These are phyloP conservation scores for Aspergillus pseudoglaucus DNA, from an alignment of 2,329 filamentous ascomycete species.

Conservation along the genomic window DNA sequence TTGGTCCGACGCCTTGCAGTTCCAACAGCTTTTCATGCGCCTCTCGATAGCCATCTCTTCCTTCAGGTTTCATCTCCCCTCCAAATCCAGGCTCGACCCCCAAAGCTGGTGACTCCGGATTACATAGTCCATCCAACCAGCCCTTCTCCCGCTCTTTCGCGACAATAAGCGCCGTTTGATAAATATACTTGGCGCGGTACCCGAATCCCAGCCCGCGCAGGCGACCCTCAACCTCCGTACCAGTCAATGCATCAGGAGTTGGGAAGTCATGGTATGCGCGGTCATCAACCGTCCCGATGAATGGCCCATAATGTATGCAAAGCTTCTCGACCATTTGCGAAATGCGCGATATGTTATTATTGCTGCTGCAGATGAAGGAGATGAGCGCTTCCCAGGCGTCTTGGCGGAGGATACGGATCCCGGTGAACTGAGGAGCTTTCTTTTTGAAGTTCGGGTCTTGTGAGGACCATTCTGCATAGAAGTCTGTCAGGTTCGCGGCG, in stretches of 20 bases:
- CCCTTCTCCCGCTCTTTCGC: conserved; percentile 57
- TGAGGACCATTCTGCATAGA: conserved; percentile 83
- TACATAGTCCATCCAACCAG: conserved; percentile 74
- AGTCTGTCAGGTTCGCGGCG: conserved; percentile 61
- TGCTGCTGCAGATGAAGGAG: conserved; percentile 96
- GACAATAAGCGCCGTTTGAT: conserved; percentile 73
- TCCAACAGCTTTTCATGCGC: conserved; percentile 75
- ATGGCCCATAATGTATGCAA: conserved; percentile 74
- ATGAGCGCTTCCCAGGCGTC: conserved; percentile 94
- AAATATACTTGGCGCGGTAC: conserved; percentile 88
- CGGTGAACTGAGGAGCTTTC: conserved; percentile 78
- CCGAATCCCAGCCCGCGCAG: conserved; percentile 84
- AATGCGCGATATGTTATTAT: conserved; percentile 95
- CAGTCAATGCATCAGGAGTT: conserved; percentile 63
- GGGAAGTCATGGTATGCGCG: conserved; percentile 85
- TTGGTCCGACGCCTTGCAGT: conserved; percentile 86
- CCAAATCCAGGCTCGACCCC: conserved; percentile 40
- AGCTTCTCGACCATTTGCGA: conserved; percentile 95
- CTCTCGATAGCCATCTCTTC: conserved; percentile 62
- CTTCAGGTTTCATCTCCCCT: conserved; percentile 44
- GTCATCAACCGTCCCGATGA: conserved; percentile 64
- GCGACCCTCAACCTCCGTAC: conserved; percentile 67
- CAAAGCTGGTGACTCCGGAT: conserved; percentile 64
- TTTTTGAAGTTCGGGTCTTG: conserved; percentile 83
- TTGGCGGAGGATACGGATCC: conserved; percentile 86